phyloP scores from a whole-genome alignment of 2,329 filamentous ascomycete species.

The Penicillium sp. region DNA sequence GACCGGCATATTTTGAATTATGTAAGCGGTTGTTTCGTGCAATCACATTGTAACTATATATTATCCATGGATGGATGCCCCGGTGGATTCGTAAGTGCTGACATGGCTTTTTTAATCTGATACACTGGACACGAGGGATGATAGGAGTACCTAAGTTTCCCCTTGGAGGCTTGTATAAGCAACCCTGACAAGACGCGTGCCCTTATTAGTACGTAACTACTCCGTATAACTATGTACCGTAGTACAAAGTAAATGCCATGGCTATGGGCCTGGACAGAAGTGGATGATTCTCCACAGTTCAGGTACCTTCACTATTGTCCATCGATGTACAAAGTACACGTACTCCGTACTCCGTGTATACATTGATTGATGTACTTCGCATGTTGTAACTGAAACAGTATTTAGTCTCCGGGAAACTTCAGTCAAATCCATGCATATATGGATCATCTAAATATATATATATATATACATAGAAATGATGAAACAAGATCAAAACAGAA shows the following conservation, averaged over 20 bases:
- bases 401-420: slow-evolving; percentile 2
- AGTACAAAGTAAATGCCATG: not conserved
- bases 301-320: not conserved
- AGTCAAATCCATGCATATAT: not conserved
- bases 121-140: not conserved
- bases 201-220: not conserved
- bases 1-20: not conserved
- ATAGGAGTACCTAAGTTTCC: not conserved
- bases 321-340: no score
- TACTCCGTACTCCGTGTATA: not conserved
- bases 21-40: not conserved
- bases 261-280: not conserved
- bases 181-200: not conserved
- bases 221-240: no score
- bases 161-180: not conserved
- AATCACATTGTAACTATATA: not conserved
- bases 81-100: slow-evolving; percentile 1
- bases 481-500: not conserved
- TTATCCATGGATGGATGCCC: not conserved
- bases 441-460: no score
- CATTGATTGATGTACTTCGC: not conserved
- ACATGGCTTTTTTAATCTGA: not conserved
- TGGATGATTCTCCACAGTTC: slow-evolving; percentile 5
- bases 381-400: not conserved
- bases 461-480: slow-evolving; percentile 19